phyloP scores from a whole-genome alignment of 768 basidiomycete genomes.

The Lactifluus volemus region DNA sequence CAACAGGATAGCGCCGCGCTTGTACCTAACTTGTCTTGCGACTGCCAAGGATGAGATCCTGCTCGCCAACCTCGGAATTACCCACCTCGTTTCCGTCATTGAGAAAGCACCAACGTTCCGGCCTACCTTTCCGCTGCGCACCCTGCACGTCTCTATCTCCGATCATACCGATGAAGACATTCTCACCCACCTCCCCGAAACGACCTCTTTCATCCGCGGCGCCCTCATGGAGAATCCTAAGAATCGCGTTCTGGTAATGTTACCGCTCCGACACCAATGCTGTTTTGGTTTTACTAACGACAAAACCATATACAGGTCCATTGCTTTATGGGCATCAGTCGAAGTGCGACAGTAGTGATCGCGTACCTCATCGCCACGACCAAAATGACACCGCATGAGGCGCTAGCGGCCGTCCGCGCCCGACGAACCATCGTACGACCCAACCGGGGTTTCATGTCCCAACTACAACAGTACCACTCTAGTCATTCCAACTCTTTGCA shows the following conservation, averaged over 20 bases:
- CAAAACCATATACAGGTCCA: constrained; percentile 46
- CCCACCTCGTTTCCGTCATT: constrained; percentile 62
- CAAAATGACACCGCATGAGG: constrained; percentile 23
- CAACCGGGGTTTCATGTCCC: constrained; percentile 28
- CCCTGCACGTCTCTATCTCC: constrained; percentile 43
- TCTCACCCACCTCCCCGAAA: constrained; percentile 35
- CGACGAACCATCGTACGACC: constrained; percentile 24
- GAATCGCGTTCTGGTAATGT: constrained; percentile 43
- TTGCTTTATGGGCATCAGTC: constrained; percentile 66
- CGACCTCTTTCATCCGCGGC: constrained; percentile 44
- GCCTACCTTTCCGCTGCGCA: constrained; percentile 29
- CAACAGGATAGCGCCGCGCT: constrained; percentile 32
- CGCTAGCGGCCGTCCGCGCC: constrained; percentile 21
- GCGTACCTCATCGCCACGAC: constrained; percentile 42
- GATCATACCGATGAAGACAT: constrained; percentile 38
- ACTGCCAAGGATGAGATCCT: constrained; percentile 43
- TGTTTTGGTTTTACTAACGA: background rate
- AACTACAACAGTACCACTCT: constrained; percentile 22
- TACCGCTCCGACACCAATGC: no score
- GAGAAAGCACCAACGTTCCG: constrained; percentile 43
- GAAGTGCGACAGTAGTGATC: constrained; percentile 67
- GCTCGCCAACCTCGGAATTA: constrained; percentile 52
- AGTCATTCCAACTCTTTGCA: background rate
- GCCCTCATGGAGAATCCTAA: constrained; percentile 37
- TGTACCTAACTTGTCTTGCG: constrained; percentile 57